phyloP scores from a whole-genome alignment of 2,329 filamentous ascomycete genomes.

The Fusarium neocosmosporiellum region DNA sequence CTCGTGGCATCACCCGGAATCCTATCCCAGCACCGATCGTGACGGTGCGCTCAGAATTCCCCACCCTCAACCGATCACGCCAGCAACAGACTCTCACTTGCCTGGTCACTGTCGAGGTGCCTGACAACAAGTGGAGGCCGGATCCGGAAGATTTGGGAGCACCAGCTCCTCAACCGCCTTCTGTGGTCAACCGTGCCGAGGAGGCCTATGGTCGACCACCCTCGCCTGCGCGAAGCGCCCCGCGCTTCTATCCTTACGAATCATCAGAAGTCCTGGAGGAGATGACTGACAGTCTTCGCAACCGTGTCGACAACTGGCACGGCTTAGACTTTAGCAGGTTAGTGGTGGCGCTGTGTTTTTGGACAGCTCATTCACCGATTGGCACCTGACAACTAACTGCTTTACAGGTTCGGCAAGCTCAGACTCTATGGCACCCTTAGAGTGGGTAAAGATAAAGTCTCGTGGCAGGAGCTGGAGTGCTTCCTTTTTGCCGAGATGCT shows the following conservation, averaged over 20 bases:
- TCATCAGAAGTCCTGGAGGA: conserved; percentile 81
- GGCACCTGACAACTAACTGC: conserved; percentile 15
- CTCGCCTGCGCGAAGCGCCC: conserved; percentile 68
- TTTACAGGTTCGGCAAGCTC: conserved; percentile 85
- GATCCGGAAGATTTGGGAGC: conserved; percentile 82
- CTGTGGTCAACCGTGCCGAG: conserved; percentile 58
- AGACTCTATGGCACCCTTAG: conserved; percentile 89
- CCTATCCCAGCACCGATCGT: conserved; percentile 91
- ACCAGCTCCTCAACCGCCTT: conserved; percentile 56
- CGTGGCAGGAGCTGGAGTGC: conserved; percentile 98
- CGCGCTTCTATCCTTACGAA: conserved; percentile 78
- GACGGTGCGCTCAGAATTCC: conserved; percentile 97
- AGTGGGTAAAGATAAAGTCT: conserved; percentile 94
- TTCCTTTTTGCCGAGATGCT: conserved; percentile 99
- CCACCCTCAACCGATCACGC: conserved; percentile 89
- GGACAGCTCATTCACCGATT: neutral
- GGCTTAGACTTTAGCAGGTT: conserved; percentile 89
- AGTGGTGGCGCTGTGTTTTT: conserved; percentile 34
- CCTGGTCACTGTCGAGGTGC: conserved; percentile 91
- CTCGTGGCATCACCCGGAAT: conserved; percentile 78
- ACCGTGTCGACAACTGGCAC: conserved; percentile 98
- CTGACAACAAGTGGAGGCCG: conserved; percentile 90
- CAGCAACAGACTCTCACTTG: conserved; percentile 97
- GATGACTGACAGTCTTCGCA: conserved; percentile 85
- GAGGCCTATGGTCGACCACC: conserved; percentile 66